Percentiles rank a stretch among this genome's conserved stretches.
Conservation (phyloP, 352 stramenopile species). For the Phytopythium oedochilum region DNA sequence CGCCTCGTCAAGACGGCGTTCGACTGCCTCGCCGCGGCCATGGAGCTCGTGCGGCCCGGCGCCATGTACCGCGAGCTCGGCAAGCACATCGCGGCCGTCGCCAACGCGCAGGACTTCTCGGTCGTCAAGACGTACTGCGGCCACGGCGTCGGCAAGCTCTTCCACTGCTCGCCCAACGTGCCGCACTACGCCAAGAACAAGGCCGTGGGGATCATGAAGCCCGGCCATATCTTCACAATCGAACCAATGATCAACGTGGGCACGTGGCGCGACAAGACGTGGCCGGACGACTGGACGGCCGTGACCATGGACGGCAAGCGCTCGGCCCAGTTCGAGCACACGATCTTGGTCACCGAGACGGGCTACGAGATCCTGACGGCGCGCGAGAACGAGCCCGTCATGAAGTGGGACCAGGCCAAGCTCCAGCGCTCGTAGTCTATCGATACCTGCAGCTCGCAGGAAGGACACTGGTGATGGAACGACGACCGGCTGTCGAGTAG, state of each 20-base stretch:
- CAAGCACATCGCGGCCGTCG: conserved; percentile 86
- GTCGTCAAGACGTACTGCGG: conserved; percentile 97
- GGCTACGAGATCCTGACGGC: conserved; percentile 96
- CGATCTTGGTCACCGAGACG: conserved; percentile 93
- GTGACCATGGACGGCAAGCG: conserved; percentile 93
- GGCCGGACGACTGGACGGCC: conserved; percentile 97
- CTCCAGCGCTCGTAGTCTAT: conserved; percentile 40
- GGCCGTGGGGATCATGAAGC: conserved; percentile 93
- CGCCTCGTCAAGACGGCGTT: conserved; percentile 93
- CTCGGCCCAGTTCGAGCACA: conserved; percentile 96
- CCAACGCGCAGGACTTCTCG: conserved; percentile 75
- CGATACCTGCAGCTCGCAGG: too few relatives aligned
- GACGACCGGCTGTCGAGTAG: not conserved
- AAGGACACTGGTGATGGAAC: too few relatives aligned
- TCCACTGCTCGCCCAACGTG: conserved; percentile 97
- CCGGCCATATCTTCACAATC: conserved; percentile 97
- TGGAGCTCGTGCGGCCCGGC: conserved; percentile 89
- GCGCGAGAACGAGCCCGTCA: conserved; percentile 65
- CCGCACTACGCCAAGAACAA: conserved; percentile 98
- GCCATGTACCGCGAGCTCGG: conserved; percentile 95
- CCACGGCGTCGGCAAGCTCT: conserved; percentile 95
- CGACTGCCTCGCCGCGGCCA: conserved; percentile 82
- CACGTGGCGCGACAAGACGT: conserved; percentile 82
- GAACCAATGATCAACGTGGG: conserved; percentile 99
- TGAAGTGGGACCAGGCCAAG: conserved; percentile 73